Evolutionary conservation across 1,139 yeast species (phyloP).

Genomic region (Magnusiomyces fungicola): DNA sequence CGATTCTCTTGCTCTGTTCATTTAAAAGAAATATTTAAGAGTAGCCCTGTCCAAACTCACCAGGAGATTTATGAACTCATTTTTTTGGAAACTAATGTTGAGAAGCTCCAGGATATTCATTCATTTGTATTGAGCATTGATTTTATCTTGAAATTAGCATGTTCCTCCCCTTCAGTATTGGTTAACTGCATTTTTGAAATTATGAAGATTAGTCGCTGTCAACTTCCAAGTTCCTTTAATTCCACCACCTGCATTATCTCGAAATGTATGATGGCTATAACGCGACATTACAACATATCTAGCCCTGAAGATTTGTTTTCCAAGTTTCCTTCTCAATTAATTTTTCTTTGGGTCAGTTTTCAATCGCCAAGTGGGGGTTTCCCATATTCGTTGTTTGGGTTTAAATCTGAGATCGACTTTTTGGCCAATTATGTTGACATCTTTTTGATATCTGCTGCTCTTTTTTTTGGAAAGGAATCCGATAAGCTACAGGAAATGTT

Average conservation of each 20-base stretch:
- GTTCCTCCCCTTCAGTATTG: not conserved
- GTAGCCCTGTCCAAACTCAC: not conserved
- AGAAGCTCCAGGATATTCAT: not conserved
- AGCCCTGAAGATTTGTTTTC: not conserved
- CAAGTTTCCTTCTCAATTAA: not conserved
- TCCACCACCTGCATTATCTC: not conserved
- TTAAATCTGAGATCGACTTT: not conserved
- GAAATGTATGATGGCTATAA: no score
- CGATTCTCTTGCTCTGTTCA: not conserved
- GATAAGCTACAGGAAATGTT: no score
- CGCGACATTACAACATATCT: not conserved
- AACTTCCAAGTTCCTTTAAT: not conserved
- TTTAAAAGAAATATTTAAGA: not conserved
- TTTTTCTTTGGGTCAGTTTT: not conserved
- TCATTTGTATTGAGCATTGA: not conserved
- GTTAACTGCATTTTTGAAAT: not conserved
- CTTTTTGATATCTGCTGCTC: not conserved
- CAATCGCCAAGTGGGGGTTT: not conserved
- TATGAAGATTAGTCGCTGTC: not conserved
- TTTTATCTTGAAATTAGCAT: not conserved
- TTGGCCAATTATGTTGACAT: not conserved
- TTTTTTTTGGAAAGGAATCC: no score
- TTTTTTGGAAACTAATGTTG: not conserved
- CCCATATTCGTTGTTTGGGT: not conserved
- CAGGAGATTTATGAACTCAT: not conserved